These are phyloP conservation scores for Fusarium mundagurra DNA, from an alignment of 2,329 filamentous ascomycete genomes.

Conservation along the genomic window DNA sequence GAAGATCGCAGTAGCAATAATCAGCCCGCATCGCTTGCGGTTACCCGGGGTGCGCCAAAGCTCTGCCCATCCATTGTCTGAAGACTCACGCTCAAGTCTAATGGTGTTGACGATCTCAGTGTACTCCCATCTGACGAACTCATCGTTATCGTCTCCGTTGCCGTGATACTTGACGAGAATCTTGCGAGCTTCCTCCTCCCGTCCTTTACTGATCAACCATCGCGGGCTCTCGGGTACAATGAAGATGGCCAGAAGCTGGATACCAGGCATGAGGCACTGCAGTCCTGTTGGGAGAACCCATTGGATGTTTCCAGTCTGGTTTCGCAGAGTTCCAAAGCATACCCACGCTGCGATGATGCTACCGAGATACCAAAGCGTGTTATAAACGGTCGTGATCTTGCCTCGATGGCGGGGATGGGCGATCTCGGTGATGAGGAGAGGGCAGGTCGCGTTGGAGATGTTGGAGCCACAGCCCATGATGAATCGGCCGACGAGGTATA, in stretches of 20 bases:
- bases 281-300: constrained; percentile 37
- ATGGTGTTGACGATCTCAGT: constrained; percentile 35
- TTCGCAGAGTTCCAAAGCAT: constrained; percentile 30
- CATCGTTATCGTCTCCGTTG: constrained; percentile 23
- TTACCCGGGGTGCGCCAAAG: constrained; percentile 36
- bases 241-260: constrained; percentile 35
- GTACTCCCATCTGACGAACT: constrained; percentile 34
- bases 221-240: constrained; percentile 35
- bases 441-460: constrained; percentile 39
- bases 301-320: constrained; percentile 27
- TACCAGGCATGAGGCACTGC: constrained; percentile 36
- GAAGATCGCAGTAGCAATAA: constrained; percentile 37
- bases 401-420: constrained; percentile 37
- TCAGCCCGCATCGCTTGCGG: constrained; percentile 33
- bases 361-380: constrained; percentile 40
- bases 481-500: constrained; percentile 38
- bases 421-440: constrained; percentile 39
- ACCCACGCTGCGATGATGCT: constrained; percentile 38
- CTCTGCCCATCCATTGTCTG: constrained; percentile 26
- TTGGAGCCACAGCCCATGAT: constrained; percentile 39
- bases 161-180: constrained; percentile 39
- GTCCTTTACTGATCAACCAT: constrained; percentile 37
- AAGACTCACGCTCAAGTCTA: constrained; percentile 26
- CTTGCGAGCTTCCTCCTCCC: constrained; percentile 31
- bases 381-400: constrained; percentile 38